A percentile compares a stretch with the other conserved stretches of the same genome.
phyloP scores from a whole-genome alignment of 2,329 filamentous ascomycete genomes.

The Talaromyces atroroseus region DNA sequence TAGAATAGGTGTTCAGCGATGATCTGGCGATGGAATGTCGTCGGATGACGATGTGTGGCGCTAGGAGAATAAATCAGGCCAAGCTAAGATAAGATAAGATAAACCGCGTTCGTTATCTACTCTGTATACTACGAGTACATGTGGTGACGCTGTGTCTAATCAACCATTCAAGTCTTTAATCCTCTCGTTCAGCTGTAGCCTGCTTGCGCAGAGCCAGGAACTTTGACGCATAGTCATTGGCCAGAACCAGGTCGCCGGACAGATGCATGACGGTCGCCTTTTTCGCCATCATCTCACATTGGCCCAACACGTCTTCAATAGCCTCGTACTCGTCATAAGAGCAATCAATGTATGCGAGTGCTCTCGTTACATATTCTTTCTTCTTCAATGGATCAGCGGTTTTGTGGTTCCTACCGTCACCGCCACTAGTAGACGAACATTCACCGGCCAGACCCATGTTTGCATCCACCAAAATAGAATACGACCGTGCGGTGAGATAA shows the following conservation, averaged over 20 bases:
- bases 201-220: slow-evolving; percentile 56
- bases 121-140: too few species aligned
- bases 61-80: neutral
- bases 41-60: neutral
- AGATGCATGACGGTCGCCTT: slow-evolving; percentile 71
- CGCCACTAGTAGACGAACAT: slow-evolving; percentile 16
- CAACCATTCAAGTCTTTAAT: neutral
- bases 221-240: slow-evolving; percentile 62
- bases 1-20: neutral
- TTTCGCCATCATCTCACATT: slow-evolving; percentile 76
- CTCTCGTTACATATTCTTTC: slow-evolving; percentile 55
- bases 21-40: neutral
- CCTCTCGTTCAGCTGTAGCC: slow-evolving; percentile 19
- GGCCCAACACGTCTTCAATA: slow-evolving; percentile 62
- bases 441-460: slow-evolving; percentile 68
- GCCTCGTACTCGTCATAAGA: slow-evolving; percentile 60
- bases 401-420: slow-evolving; percentile 9
- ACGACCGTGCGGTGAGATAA: slow-evolving; percentile 59
- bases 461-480: slow-evolving; percentile 67
- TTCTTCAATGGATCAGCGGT: slow-evolving; percentile 37
- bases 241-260: slow-evolving; percentile 57
- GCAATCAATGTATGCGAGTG: slow-evolving; percentile 56
- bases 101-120: neutral
- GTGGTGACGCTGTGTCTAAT: too few species aligned
- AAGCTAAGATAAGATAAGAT: slow-evolving; percentile 8